Base-by-base conservation (phyloP, 306 rosid genomes). In the Phaseolus lunatus region DNA sequence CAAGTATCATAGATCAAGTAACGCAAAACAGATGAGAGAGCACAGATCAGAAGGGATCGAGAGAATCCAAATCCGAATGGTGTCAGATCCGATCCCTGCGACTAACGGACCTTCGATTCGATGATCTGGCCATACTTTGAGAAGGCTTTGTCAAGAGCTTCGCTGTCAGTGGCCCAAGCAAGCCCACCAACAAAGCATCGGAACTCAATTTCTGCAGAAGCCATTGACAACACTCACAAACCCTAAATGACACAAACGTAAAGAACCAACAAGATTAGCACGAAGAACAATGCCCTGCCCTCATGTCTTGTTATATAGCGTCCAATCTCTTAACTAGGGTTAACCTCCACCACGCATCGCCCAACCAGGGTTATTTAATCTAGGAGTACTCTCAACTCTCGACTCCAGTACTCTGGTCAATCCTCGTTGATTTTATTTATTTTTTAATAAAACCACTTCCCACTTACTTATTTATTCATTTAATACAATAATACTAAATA, bases 51-150 rank as follows among this genome's bases (percentile, higher is more conserved):
- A 76, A 29, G 72, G 87, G 89, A 85, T 88, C 84, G 83, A 49
- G 83, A 78, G 22, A 84, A 85, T 78, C 86, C 87, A 81, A 80
- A 85, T 86, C 89, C 89, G 86, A 85, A 83, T 85, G 74, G 86
- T 74, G 87, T 72, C 85, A 85, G 94, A 93, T 89, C 94, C 90
- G 93, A 90, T 90, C 89, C 87, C 93, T 81, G 89, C 90, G 72
- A 84, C 93, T 81, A 92, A 92, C 98, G 96, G 97, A 92, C 97
- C 97, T 95, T 95, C 91, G 99, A 91, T 85, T 95, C 97, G 61
- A 92, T 9, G 93, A 95, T 86, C 11, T 90, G 89, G 65, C 99
- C 97, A 24, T 1, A 92, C 0, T 27, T 1, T 13, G 97, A 31
- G 45, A 95, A 95, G 9, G 99, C 97, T 18, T 80, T 84, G 85